Percentiles rank a stretch among this genome's conserved stretches.
These are phyloP conservation scores for Schizophyllum amplum DNA, from an alignment of 1,284 basidiomycete species.

Conservation along the genomic window DNA sequence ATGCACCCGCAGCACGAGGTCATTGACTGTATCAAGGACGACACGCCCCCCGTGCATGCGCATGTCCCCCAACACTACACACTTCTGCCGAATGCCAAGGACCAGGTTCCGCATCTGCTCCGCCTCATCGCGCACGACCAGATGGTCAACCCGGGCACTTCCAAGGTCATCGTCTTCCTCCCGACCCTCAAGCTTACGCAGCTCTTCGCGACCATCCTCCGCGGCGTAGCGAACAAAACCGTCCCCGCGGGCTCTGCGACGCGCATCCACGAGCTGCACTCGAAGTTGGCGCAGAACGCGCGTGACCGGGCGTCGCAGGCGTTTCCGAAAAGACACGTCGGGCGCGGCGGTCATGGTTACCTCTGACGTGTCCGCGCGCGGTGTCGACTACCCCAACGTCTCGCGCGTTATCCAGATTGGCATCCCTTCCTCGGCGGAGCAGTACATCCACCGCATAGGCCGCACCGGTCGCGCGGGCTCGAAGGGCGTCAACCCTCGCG, in stretches of 20 bases:
- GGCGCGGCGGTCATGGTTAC: slow-evolving; percentile 71
- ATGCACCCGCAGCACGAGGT: slow-evolving; percentile 50
- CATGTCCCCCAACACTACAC: slow-evolving; percentile 86
- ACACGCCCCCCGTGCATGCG: slow-evolving; percentile 57
- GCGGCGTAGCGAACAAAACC: slow-evolving; percentile 31
- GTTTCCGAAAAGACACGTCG: slow-evolving; percentile 59
- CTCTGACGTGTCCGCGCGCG: slow-evolving; percentile 87
- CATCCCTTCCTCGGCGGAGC: slow-evolving; percentile 61
- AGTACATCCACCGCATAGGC: slow-evolving; percentile 91
- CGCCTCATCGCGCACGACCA: slow-evolving; percentile 89
- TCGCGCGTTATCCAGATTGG: slow-evolving; percentile 94
- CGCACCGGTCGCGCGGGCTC: slow-evolving; percentile 79
- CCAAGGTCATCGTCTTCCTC: slow-evolving; percentile 85
- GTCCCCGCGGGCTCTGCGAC: slow-evolving; percentile 47
- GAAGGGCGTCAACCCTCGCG: slow-evolving; percentile 49
- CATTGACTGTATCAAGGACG: slow-evolving; percentile 53
- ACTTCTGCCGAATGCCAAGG: slow-evolving; percentile 52
- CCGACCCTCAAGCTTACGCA: slow-evolving; percentile 86
- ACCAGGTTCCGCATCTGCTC: slow-evolving; percentile 77
- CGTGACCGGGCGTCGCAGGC: slow-evolving; percentile 58
- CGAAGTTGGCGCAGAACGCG: slow-evolving; percentile 60
- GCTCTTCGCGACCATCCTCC: slow-evolving; percentile 62
- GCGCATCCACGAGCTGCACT: slow-evolving; percentile 80
- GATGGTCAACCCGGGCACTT: slow-evolving; percentile 58
- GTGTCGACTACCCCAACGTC: slow-evolving; percentile 86